phyloP scores from a whole-genome alignment of 257 asterid species.

The Rhazya stricta region DNA sequence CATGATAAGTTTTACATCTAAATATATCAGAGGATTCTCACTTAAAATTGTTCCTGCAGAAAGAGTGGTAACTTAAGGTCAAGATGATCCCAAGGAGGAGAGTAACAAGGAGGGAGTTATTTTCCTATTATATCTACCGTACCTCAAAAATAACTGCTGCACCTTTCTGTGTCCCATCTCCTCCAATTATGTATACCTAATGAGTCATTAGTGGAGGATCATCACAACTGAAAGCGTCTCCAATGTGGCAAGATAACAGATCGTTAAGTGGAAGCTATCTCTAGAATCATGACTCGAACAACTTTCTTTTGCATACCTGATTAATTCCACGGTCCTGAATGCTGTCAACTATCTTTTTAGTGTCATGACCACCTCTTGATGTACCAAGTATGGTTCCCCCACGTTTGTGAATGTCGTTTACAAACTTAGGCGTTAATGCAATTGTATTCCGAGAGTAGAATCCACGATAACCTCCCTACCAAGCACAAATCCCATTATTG shows the following conservation, averaged over 20 bases:
- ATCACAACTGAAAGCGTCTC: background rate
- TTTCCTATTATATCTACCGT: constrained; percentile 7
- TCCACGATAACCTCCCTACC: constrained; percentile 84
- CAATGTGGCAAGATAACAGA: background rate
- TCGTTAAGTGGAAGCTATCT: background rate
- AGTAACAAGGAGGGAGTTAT: background rate
- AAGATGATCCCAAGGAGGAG: background rate
- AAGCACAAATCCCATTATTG: constrained; percentile 15
- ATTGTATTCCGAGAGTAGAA: constrained; percentile 73
- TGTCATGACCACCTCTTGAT: constrained; percentile 77
- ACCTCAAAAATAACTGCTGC: constrained; percentile 92
- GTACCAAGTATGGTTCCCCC: constrained; percentile 91
- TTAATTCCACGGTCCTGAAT: constrained; percentile 93
- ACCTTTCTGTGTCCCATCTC: constrained; percentile 94
- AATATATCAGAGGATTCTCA: background rate
- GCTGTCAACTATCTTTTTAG: constrained; percentile 83
- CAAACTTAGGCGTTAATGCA: constrained; percentile 58
- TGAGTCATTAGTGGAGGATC: background rate
- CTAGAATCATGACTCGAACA: background rate
- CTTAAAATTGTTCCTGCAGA: background rate
- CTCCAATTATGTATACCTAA: constrained; percentile 89
- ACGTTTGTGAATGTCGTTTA: constrained; percentile 81
- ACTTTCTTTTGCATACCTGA: constrained; percentile 41
- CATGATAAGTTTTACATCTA: background rate
- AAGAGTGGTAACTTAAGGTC: constrained; percentile 1